Evolutionary conservation across 2,329 filamentous ascomycete species (phyloP), one percentile per base, ranked within the genome.

Genomic region (Monosporascus sp.): DNA sequence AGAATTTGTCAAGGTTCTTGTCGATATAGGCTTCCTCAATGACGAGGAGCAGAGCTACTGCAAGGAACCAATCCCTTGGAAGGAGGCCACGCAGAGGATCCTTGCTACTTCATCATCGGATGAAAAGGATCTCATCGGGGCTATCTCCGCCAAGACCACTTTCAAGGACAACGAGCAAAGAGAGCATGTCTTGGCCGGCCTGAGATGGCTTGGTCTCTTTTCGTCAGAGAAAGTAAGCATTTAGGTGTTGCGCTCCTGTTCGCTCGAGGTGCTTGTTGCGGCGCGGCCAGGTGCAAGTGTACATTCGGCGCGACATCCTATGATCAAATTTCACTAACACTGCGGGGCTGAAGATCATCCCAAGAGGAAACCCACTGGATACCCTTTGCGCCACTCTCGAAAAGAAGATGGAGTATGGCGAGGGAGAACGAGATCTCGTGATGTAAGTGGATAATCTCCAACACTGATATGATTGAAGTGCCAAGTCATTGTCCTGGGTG

Each of bases 341-440:
- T n/a, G 31, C 25, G 11, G 25, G 39, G 3, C 18, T 43, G 44
- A 17, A 52, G 48, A 60, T 52, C 74, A 58, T 47, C 17, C 17
- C 87, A 27, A 77, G 84, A 52, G 87, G 85, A 49, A 96, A 89
- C 76, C 88, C 90, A 4, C 81, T 96, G 24, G 92, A 96, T 71
- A 93, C 89, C n/a, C 84, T 96, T 39, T 96, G 91, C 75, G 90
- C 90, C 38, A 88, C 85, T 3, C 82, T 96, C 37, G 90, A 96
- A 78, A 75, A 89, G 78, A 96, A 96, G 84, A 96, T 96, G 90
- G 82, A 89, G 71, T 96, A 87, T 71, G 87, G 82, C 64, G 78
- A 87, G 64, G 87, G 82, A 56, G 90, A 96, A 83, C 87, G 91
- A 54, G 91, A 96, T 71, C 77, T 95, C 59, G 88, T 94, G 60